Base-by-base conservation (phyloP, 1,139 yeast genomes). In the Meyerozyma guilliermondii region DNA sequence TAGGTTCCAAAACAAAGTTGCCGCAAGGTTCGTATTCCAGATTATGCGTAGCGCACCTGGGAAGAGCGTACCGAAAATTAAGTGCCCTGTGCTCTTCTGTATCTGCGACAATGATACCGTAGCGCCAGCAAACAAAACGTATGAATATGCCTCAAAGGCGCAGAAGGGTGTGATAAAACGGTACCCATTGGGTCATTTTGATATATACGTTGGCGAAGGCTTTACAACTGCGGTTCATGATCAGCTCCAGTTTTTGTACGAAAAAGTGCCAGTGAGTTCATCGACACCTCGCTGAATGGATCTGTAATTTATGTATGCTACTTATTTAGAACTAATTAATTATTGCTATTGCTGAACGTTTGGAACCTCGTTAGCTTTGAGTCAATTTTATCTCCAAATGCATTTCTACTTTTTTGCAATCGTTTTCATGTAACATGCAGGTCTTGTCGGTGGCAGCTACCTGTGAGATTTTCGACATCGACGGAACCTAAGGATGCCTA, bases 401-500 rank as follows among this genome's bases (percentile, higher is more conserved):
- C n/a, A n/a, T n/a, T n/a, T n/a, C 22, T 20, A 30, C 14, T n/a
- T 13, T 30, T 14, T 30, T 30, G 20, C 36, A 33, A 13, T 20
- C 16, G 24, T 33, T 17, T 33, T 11, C 13, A 18, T 10, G 11
- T 17, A 33, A 8, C 36, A 17, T 33, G 36, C 36, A 33, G 24
- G 36, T 33, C 14, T 33, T 33, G 36, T 17, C 2, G 14, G 22
- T n/a, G n/a, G 11, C 8, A 33, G 8, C 11, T 18, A 10, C 28
- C 27, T 11, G 28, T 33, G 24, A 20, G 24, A 42, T 37, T 26
- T 34, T 37, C 28, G 22, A 17, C 33, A 10, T 29, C 23, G n/a
- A 29, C 40, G 31, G 30, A 30, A 26, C n/a, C 28, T 11, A 11
- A 17, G 8, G 28, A 66, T 66, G 72, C 62, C 71, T 3, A 36